Percentiles rank a stretch among this genome's conserved stretches.
Conservation (phyloP, 257 asterid species). For the Solanum etuberosum region DNA sequence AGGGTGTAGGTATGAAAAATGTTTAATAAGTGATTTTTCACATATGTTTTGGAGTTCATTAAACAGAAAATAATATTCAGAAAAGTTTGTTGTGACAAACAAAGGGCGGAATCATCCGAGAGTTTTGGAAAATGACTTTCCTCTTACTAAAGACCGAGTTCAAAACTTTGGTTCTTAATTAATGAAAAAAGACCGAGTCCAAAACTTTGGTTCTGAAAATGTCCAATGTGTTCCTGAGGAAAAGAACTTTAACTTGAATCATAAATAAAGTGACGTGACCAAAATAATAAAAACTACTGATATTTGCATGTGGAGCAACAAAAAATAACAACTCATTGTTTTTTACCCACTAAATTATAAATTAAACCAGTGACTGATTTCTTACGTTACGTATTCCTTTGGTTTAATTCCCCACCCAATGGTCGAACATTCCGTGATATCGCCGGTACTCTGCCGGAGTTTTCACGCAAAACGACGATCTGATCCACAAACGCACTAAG, state of each 20-base stretch:
- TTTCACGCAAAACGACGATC: constrained; percentile 31
- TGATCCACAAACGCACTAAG: constrained; percentile 64
- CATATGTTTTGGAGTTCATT: not conserved
- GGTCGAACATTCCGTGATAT: constrained; percentile 2
- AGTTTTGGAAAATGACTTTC: not conserved
- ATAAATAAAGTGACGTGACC: not conserved
- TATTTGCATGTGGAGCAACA: not conserved
- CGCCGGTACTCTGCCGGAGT: constrained; percentile 19
- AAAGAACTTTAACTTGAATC: not conserved
- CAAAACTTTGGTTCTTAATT: not conserved
- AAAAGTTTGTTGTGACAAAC: not conserved
- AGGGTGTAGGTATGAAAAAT: not conserved
- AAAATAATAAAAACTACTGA: not conserved
- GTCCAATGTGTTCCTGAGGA: not conserved
- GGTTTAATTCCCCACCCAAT: not conserved
- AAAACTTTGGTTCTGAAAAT: no score
- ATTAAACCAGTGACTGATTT: not conserved
- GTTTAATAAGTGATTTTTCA: not conserved
- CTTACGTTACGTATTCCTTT: not conserved
- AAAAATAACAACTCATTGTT: not conserved
- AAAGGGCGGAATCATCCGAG: not conserved
- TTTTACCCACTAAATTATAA: not conserved
- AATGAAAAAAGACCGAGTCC: no score
- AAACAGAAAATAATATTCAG: not conserved
- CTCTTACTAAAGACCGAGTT: not conserved